These are phyloP conservation scores for Sarcomyxa edulis DNA, from an alignment of 768 basidiomycete species.

Conservation along the genomic window DNA sequence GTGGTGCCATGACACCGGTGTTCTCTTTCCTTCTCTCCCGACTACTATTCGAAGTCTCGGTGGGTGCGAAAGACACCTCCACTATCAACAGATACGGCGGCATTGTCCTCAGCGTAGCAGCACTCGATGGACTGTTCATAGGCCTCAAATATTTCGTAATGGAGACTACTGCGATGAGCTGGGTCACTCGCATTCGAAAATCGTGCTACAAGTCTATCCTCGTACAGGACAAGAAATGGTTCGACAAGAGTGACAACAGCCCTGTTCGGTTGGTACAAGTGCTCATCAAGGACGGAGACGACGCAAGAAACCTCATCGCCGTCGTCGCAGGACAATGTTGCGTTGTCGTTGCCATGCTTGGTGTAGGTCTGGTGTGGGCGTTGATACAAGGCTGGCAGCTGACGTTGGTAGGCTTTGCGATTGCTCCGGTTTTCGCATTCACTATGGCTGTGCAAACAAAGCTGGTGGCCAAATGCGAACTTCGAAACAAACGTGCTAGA, in stretches of 20 bases:
- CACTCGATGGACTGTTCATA: constrained; percentile 68
- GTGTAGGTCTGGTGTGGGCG: constrained; percentile 86
- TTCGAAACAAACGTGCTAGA: constrained; percentile 77
- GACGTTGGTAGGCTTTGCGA: constrained; percentile 83
- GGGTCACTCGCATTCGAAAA: constrained; percentile 66
- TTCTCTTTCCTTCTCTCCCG: constrained; percentile 88
- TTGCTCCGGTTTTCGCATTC: constrained; percentile 78
- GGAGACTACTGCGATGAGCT: constrained; percentile 67
- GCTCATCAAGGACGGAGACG: constrained; percentile 86
- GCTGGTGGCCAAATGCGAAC: constrained; percentile 68
- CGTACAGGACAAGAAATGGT: constrained; percentile 81
- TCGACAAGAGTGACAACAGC: constrained; percentile 62
- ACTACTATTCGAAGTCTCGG: constrained; percentile 72
- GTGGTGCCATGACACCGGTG: constrained; percentile 83
- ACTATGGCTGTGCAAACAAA: constrained; percentile 71
- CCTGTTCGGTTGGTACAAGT: constrained; percentile 62
- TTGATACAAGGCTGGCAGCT: constrained; percentile 87
- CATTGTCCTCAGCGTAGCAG: constrained; percentile 69
- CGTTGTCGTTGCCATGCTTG: constrained; percentile 77
- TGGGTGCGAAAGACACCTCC: constrained; percentile 55
- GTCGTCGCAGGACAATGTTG: constrained; percentile 65
- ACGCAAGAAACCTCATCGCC: constrained; percentile 73
- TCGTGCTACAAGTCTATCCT: constrained; percentile 55
- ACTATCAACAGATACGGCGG: constrained; percentile 68
- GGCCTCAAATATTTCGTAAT: constrained; percentile 78